Evolutionary conservation across 805 yeast genomes (phyloP), one percentile per base, ranked within the genome.

Genomic region (Isabelozyma gotoi): DNA sequence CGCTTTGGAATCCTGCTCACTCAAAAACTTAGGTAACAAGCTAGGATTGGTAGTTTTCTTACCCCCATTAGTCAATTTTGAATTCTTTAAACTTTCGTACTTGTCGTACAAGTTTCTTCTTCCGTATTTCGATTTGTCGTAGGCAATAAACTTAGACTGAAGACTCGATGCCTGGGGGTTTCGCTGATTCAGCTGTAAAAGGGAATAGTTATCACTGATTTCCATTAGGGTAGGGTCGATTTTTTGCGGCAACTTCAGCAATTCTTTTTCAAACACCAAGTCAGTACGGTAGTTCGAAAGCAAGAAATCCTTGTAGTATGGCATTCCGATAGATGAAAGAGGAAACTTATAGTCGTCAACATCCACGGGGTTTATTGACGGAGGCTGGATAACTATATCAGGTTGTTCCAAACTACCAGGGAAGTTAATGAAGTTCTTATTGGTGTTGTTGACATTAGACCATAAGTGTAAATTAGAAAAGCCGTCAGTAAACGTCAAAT

Each of bases 211-310:
- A 15, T 47, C 48, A 7, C 46, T 48, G n/a, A 43, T 40, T 15
- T 71, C 60, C 15, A 73, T 42, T 21, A 81, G 65, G 40, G 67
- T 78, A 1, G 75, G 68, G 47, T 82, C 85, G 18, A 82, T 72
- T 10, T 65, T 65, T 10, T 64, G 63, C 0, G 90, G 82, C 4
- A 85, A 66, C 44, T 81, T 79, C 1, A 95, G 88, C 2, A 69
- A 59, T 49, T 80, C 80, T 66, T 44, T 76, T 38, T 78, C 75
- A 57, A 87, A 88, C 5, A 80, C 70, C 47, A 74, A 61, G 33
- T 84, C 82, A 1, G 74, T 57, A 0, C 92, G 85, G 89, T 91
- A 92, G 11, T 88, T 84, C 0, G 97, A 89, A 7, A 91, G 69
- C 14, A 94, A 73, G 42, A 77, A 77, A 34, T 85, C 87, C 43